A percentile compares a stretch with the other conserved stretches of the same genome.
Conservation (phyloP, 306 rosid species). For the Gastrolobium bilobum region DNA sequence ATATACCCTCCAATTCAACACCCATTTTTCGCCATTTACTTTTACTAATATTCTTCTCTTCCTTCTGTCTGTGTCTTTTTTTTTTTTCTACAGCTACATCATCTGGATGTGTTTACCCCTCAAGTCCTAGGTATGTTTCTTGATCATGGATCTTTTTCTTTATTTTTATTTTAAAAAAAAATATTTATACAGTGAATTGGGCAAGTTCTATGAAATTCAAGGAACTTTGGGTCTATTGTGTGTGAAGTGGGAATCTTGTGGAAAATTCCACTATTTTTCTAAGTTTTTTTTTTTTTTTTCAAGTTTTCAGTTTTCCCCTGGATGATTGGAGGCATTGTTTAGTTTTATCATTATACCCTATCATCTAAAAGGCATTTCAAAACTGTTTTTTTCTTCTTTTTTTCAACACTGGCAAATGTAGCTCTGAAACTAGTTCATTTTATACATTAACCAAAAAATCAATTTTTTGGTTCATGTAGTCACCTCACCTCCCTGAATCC, state of each 20-base stretch:
- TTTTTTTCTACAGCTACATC: slow-evolving; percentile 61
- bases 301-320: background rate
- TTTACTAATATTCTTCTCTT: slow-evolving; percentile 42
- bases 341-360: background rate
- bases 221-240: slow-evolving; percentile 1
- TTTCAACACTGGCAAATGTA: slow-evolving; percentile 23
- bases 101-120: slow-evolving; percentile 81
- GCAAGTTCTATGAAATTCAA: slow-evolving; percentile 27
- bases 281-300: slow-evolving; percentile 27
- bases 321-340: background rate
- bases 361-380: background rate
- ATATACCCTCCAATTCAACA: background rate
- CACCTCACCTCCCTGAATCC: background rate
- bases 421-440: background rate
- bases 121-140: slow-evolving; percentile 77
- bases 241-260: slow-evolving; percentile 35
- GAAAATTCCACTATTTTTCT: background rate
- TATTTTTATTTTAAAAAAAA: background rate
- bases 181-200: background rate
- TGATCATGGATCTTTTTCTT: background rate
- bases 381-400: slow-evolving; percentile 10
- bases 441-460: slow-evolving; percentile 23
- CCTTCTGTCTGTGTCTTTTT: slow-evolving; percentile 18
- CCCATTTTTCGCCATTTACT: background rate
- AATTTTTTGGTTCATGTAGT: background rate